phyloP scores from a whole-genome alignment of 2,329 filamentous ascomycete genomes.

The Periconia digitata region DNA sequence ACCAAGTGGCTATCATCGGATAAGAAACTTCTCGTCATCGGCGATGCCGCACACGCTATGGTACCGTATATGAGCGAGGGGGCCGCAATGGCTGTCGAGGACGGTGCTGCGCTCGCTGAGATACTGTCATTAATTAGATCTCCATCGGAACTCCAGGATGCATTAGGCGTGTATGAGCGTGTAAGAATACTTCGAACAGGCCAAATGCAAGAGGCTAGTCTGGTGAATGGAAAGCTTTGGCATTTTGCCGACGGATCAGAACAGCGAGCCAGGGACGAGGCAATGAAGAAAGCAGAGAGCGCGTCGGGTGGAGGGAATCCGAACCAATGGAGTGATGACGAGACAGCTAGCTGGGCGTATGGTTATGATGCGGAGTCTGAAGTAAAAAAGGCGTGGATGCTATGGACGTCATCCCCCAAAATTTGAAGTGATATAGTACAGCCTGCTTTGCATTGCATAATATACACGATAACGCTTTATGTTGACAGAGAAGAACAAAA shows the following conservation, averaged over 20 bases:
- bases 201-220: conserved; percentile 14
- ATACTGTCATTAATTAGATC: conserved; percentile 31
- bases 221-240: conserved; percentile 51
- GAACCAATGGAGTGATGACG: conserved; percentile 53
- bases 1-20: conserved; percentile 14
- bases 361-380: conserved; percentile 47
- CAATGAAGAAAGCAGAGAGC: conserved; percentile 36
- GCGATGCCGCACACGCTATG: conserved; percentile 25
- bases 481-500: background rate
- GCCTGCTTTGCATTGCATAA: background rate
- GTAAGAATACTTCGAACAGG: conserved; percentile 16
- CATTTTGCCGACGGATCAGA: conserved; percentile 32
- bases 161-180: conserved; percentile 45
- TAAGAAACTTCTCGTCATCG: conserved; percentile 18
- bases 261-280: conserved; percentile 14
- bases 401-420: no score
- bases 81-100: conserved; percentile 66
- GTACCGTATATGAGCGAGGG: conserved; percentile 36
- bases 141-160: conserved; percentile 26
- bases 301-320: conserved; percentile 45
- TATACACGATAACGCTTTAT: background rate
- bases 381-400: conserved; percentile 31
- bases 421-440: background rate
- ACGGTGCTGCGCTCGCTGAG: conserved; percentile 62
- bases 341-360: conserved; percentile 51